Conservation (phyloP, 202 grass and related monocot genomes). For the Saccharum hybrid region DNA sequence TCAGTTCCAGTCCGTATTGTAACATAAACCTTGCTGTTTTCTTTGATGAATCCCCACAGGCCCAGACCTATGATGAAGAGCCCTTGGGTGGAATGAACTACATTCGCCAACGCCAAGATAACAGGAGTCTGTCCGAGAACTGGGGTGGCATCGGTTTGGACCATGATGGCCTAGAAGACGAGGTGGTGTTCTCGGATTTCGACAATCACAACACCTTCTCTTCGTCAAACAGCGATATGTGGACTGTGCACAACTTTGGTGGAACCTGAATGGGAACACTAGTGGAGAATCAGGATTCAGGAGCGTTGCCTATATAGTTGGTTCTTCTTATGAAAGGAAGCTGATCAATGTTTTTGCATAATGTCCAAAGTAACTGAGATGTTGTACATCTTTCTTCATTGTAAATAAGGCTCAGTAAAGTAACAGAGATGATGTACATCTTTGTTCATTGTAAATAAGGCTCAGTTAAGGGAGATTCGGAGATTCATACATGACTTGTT, state of each 20-base stretch:
- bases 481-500: too few relatives aligned
- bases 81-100: constrained; percentile 55
- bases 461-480: too few relatives aligned
- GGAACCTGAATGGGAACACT: too few relatives aligned
- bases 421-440: not conserved
- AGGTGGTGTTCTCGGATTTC: constrained; percentile 54
- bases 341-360: too few relatives aligned
- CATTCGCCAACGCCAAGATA: constrained; percentile 60
- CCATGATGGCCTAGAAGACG: constrained; percentile 68
- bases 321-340: too few relatives aligned
- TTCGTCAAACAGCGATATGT: constrained; percentile 60
- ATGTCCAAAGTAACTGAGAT: too few relatives aligned
- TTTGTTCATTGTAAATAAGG: too few relatives aligned
- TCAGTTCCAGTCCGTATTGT: not conserved
- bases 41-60: not conserved
- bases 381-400: too few relatives aligned
- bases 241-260: too few relatives aligned
- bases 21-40: constrained; percentile 19
- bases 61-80: constrained; percentile 76
- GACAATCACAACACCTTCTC: constrained; percentile 71
- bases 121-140: constrained; percentile 77
- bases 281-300: too few relatives aligned
- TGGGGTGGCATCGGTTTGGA: constrained; percentile 67
- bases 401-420: too few relatives aligned
- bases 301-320: too few relatives aligned